Conservation (phyloP, 257 asterid species). For the Petrea volubilis region DNA sequence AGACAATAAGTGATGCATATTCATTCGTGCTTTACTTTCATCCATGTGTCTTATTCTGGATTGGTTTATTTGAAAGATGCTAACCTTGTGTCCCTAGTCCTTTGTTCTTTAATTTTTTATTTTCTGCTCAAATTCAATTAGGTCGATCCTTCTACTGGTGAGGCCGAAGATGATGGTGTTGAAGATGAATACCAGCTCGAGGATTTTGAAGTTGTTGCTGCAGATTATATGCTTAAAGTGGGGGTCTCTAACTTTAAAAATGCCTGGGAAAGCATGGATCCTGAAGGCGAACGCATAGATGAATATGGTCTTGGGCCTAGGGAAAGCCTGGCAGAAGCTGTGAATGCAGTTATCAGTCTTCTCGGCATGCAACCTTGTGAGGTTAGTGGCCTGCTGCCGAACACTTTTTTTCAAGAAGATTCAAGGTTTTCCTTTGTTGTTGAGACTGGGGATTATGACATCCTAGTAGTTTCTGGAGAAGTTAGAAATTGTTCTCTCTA, state of each 20-base stretch:
- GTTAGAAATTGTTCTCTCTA: neutral
- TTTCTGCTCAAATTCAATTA: slow-evolving; percentile 20
- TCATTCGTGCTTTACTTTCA: neutral
- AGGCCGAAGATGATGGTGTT: slow-evolving; percentile 73
- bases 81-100: neutral
- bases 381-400: slow-evolving; percentile 41
- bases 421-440: neutral
- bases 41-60: neutral
- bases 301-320: slow-evolving; percentile 85
- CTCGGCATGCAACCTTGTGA: slow-evolving; percentile 88
- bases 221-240: slow-evolving; percentile 70
- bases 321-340: slow-evolving; percentile 75
- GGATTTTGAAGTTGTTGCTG: slow-evolving; percentile 72
- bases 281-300: slow-evolving; percentile 60
- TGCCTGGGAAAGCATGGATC: slow-evolving; percentile 78
- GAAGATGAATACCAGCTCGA: slow-evolving; percentile 85
- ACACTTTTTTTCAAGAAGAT: neutral
- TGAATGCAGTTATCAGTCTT: slow-evolving; percentile 62
- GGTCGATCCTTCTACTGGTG: slow-evolving; percentile 83
- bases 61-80: neutral
- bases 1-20: neutral
- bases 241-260: slow-evolving; percentile 81
- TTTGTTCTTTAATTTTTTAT: neutral
- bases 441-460: neutral
- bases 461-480: neutral